Base-by-base conservation (phyloP, 2,329 filamentous ascomycete genomes). In the Aureobasidium melanogenum region DNA sequence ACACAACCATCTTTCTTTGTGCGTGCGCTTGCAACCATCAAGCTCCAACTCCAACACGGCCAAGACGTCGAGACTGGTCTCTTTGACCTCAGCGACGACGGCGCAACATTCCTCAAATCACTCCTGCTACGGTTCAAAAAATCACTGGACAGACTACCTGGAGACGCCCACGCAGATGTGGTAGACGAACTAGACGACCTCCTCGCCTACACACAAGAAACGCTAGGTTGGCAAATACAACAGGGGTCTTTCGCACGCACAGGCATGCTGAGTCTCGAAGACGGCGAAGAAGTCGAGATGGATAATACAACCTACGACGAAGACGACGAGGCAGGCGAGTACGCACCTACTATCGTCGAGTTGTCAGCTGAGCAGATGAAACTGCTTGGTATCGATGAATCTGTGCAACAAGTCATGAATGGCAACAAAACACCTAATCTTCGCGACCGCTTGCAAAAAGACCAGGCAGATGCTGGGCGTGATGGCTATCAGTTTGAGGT, bases 321-420 rank as follows among this genome's bases (percentile, higher is more conserved):
- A 67, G 83, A 86, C 22, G 84, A 87, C 55, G 84, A 87, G 71
- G 80, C 77, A 14, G 84, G 84, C 12, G 84, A 87, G 66, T 87
- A 84, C 76, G 84, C 84, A 32, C 84, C 84, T 22, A 74, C 80
- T 39, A 71, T 87, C 34, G 83, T 87, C 22, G 81, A 86, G 41
- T 64, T 80, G 63, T 77, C 76, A 17, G 69, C 75, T 3, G 73
- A 74, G 48, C 77, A 80, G 63, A 67, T 74, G 61, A 70, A 70
- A 59, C 64, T 72, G 60, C 61, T 80, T 59, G 70, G 70, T 7
- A 70, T 22, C 61, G 63, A 62, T 62, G 63, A 62, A 67, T 68
- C 46, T 63, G 63, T 56, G 67, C 66, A 41, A 15, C 43, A 50
- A 26, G 44, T 59, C 6, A 41, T 50, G 56, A 39, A 17, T 19